Evolutionary conservation across 805 yeast species (phyloP), one percentile per base, ranked within the genome.

Genomic region (Phaffomyces antillensis): DNA sequence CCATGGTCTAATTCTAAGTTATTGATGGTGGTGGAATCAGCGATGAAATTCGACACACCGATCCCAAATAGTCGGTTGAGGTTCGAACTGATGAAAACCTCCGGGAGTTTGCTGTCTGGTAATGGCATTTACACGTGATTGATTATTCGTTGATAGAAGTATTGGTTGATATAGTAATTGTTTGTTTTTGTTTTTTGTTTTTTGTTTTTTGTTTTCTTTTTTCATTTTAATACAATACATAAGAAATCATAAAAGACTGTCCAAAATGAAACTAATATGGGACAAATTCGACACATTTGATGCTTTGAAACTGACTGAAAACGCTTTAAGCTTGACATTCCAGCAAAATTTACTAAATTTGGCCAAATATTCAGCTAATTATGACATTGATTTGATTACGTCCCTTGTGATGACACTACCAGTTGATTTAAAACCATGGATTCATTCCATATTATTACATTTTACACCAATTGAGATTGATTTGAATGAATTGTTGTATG

Each of bases 11-110:
- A 17, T 5, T 24, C 37, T n/a, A 44, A 25, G 0, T 26, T 9
- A 37, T 44, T 44, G 39, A 44, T 30, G n/a, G 18, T 37, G 7
- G 41, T 36, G 8, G 44, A 26, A 5, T 39, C 37, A 12, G 37
- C 10, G 5, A 44, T 28, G 33, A 37, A 44, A 24, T 33, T 37
- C 7, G 41, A 24, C 11, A 41, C 44, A 2, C 44, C 44, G 9
- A 35, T 10, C 12, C 47, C 47, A 9, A 40, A 33, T 3, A 37
- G 33, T 28, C 47, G 32, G 36, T 44, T 44, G 24, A 41, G 32
- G 2, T 39, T 37, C n/a, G 39, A 16, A 7, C 39, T 32, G 16
- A 41, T 38, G 37, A 44, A 41, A 2, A 36, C 47, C 42, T 44
- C 44, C 15, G 41, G 37, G 4, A 44, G 36, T 34, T 39, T 31